Base-by-base conservation (phyloP, 768 basidiomycete species). In the Russula virescens region DNA sequence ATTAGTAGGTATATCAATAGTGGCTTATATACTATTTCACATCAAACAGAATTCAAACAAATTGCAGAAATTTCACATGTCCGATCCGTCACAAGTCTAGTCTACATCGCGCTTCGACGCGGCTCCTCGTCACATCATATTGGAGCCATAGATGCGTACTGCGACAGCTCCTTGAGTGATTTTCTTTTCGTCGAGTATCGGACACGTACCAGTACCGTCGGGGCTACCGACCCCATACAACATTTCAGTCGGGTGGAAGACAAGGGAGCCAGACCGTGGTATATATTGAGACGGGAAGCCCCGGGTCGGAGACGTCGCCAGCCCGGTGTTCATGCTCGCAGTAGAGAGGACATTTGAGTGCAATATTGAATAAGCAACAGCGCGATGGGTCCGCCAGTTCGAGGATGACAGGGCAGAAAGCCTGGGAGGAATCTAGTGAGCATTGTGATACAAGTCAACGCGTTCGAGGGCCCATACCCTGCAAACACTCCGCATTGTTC, bases 161-260 rank as follows among this genome's bases (percentile, higher is more conserved):
- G 28, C 35, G 16, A 25, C 31, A 26, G 23, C 26, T 38, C 2
- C 54, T 18, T 43, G 4, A 55, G 23, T 46, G 45, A 34, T 40
- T 53, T 13, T 43, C 23, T 19, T 47, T 16, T 23, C 5, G 23
- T 48, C 23, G 28, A 50, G 21, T 23, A 18, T 58, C 18, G 23
- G 14, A 45, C 21, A 72, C 75, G 61, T 51, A 75, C 75, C 73
- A 34, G 72, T 79, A 18, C 91, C 90, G 71, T 93, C 90, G 54
- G 86, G 81, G 48, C 82, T 81, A 10, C 90, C 90, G 18, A 86
- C 71, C 19, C 83, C 88, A 68, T 84, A 89, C 66, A 94, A 72
- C 92, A 94, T 93, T 73, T 94, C 89, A 64, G 83, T 79, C 14
- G 92, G 91, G 71, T 94, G 92, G 80, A 94, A 94, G 2, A 80